Conservation (phyloP, 768 basidiomycete genomes). For the Boletellus emodensis region DNA sequence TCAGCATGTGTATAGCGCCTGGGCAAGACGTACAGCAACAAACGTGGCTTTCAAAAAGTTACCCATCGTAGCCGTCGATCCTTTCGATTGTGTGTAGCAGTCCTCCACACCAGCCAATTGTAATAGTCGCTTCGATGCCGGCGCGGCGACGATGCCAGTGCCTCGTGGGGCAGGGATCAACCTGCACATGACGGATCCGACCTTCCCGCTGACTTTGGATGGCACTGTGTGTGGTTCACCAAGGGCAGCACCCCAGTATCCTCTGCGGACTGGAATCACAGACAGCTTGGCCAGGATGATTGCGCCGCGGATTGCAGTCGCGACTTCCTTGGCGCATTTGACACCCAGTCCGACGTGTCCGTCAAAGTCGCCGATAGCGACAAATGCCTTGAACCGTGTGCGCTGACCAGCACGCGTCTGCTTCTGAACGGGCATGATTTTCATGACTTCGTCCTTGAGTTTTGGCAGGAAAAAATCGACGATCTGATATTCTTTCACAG, state of each 20-base stretch:
- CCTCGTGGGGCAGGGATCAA: conserved; percentile 98
- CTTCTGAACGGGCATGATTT: conserved; percentile 99
- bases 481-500: conserved; percentile 99
- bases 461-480: conserved; percentile 99
- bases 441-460: conserved; percentile 99
- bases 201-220: conserved; percentile 97
- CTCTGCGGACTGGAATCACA: conserved; percentile 95
- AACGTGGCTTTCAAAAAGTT: conserved; percentile 99
- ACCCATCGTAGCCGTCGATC: conserved; percentile 97
- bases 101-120: conserved; percentile 98
- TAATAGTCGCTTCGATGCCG: conserved; percentile 92
- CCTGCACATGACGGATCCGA: conserved; percentile 98
- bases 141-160: conserved; percentile 99
- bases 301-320: conserved; percentile 98
- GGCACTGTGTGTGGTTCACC: conserved; percentile 99
- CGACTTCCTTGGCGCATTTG: conserved; percentile 99
- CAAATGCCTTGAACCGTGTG: conserved; percentile 99
- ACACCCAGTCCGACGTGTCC: conserved; percentile 99
- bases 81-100: conserved; percentile 96
- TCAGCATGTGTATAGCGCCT: conserved; percentile 1
- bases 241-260: conserved; percentile 99
- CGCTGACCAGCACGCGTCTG: conserved; percentile 99
- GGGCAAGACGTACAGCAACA: conserved; percentile 60
- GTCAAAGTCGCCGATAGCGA: conserved; percentile 98
- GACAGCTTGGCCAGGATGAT: conserved; percentile 99